These are phyloP conservation scores for Malassezia cuniculi DNA, from an alignment of 1,284 basidiomycete species.

Conservation along the genomic window DNA sequence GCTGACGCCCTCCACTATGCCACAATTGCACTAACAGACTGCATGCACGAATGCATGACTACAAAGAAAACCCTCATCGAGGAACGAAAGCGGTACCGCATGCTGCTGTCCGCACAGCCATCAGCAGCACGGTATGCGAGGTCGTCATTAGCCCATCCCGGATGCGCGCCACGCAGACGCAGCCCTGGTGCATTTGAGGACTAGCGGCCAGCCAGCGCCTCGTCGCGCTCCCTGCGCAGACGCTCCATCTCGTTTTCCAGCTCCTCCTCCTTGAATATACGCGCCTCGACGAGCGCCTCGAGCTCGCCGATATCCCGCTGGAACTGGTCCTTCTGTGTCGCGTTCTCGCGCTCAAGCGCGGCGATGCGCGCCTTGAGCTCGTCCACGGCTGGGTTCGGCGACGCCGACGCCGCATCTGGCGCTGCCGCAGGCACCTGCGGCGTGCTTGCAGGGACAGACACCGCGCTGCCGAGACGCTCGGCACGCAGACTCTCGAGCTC, in stretches of 20 bases:
- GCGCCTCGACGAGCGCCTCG: constrained; percentile 33
- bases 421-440: constrained; percentile 48
- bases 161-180: no score
- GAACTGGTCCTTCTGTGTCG: constrained; percentile 25
- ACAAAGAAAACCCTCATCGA: no score
- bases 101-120: no score
- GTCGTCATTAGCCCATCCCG: no score
- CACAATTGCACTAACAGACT: no score
- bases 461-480: constrained; percentile 48
- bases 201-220: no score
- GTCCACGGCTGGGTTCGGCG: constrained; percentile 46
- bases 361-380: constrained; percentile 34
- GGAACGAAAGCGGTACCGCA: no score
- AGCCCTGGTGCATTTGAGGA: no score
- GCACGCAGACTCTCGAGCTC: constrained; percentile 72
- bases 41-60: no score
- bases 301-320: constrained; percentile 33
- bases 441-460: constrained; percentile 15
- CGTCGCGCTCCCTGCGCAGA: constrained; percentile 11
- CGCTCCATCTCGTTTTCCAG: constrained; percentile 26
- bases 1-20: no score
- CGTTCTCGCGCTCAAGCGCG: constrained; percentile 33
- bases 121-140: no score
- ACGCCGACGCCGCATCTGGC: constrained; percentile 22
- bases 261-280: constrained; percentile 34